Percentiles rank a stretch among this genome's conserved stretches.
phyloP scores from a whole-genome alignment of 192 early-diverging fungal species.

The Coemansia sp. region DNA sequence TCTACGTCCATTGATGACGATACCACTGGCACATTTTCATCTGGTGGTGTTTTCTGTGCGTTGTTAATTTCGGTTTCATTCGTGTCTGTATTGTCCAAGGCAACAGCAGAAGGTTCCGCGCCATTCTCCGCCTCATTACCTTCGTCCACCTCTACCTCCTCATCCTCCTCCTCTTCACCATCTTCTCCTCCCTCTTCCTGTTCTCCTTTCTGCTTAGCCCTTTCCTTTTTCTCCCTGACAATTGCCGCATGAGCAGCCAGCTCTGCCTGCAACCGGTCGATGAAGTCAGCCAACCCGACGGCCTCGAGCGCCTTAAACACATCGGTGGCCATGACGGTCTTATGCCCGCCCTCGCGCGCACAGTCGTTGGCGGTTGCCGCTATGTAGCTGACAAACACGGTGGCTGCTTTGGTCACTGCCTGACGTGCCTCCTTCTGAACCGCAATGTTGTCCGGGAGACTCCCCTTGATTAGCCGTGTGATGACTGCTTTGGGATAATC shows the following conservation, averaged over 20 bases:
- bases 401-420: conserved; percentile 30
- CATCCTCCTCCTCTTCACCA: conserved; percentile 12
- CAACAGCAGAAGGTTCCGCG: no score
- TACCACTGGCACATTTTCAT: not conserved
- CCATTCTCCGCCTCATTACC: not conserved
- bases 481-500: conserved; percentile 51
- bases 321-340: conserved; percentile 43
- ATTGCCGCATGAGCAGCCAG: conserved; percentile 20
- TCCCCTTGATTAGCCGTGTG: conserved; percentile 36
- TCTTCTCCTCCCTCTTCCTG: conserved; percentile 9
- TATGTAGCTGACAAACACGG: conserved; percentile 50
- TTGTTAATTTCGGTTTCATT: not conserved
- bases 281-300: conserved; percentile 40
- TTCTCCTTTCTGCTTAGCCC: conserved; percentile 19
- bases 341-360: conserved; percentile 41
- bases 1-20: conserved; percentile 21
- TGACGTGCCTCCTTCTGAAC: conserved; percentile 48
- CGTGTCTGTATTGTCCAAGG: not conserved
- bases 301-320: conserved; percentile 46
- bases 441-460: conserved; percentile 44
- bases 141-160: not conserved
- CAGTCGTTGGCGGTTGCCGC: conserved; percentile 52
- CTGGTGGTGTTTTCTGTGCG: not conserved
- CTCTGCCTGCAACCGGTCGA: conserved; percentile 31
- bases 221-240: conserved; percentile 39